Conservation (phyloP, 1,284 basidiomycete genomes). For the Cryptococcus sp. region DNA sequence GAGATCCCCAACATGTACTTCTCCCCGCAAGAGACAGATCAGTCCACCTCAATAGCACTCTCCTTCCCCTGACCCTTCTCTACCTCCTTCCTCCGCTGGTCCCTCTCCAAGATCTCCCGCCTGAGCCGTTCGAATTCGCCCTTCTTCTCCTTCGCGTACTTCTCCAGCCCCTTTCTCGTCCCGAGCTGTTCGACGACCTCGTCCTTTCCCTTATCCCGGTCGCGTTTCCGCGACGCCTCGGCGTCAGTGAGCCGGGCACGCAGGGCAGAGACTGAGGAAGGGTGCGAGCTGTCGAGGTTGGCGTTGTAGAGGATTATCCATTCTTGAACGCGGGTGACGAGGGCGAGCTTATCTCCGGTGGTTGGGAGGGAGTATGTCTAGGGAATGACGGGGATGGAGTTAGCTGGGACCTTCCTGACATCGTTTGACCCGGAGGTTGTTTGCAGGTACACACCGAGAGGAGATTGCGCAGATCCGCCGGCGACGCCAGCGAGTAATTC, state of each 20-base stretch:
- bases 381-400: background rate
- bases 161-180: constrained; percentile 31
- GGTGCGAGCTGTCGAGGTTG: constrained; percentile 47
- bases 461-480: constrained; percentile 36
- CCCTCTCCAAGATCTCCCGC: constrained; percentile 38
- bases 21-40: constrained; percentile 6
- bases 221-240: constrained; percentile 34
- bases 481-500: constrained; percentile 42
- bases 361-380: constrained; percentile 42
- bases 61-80: constrained; percentile 22
- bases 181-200: constrained; percentile 31
- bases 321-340: constrained; percentile 40
- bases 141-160: constrained; percentile 38
- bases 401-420: constrained; percentile 19
- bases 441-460: constrained; percentile 25
- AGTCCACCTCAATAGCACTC: constrained; percentile 44
- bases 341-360: constrained; percentile 36
- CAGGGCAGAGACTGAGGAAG: constrained; percentile 37
- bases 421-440: too few species aligned
- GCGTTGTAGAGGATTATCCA: constrained; percentile 49
- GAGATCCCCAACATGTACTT: background rate
- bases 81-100: constrained; percentile 15
- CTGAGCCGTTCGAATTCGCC: constrained; percentile 42
- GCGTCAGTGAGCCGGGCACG: constrained; percentile 34
- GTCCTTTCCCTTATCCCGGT: constrained; percentile 43